Percentiles rank a stretch among this genome's conserved stretches.
These are phyloP conservation scores for Pinus tabuliformis DNA, from an alignment of 75 land plant genomes.

Conservation along the genomic window DNA sequence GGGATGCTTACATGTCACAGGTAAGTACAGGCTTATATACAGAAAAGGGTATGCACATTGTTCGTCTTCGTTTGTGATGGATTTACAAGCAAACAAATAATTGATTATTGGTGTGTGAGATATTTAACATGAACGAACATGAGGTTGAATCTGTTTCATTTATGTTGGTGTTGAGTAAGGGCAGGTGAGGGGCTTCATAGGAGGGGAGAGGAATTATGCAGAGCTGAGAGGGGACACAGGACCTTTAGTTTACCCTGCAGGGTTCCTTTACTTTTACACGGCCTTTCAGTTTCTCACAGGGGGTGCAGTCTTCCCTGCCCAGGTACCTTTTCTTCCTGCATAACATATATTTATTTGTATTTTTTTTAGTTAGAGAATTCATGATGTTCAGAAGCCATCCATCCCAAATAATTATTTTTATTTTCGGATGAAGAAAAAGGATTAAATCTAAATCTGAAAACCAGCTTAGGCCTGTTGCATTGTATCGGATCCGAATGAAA, in stretches of 20 bases:
- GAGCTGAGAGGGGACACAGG: conserved; percentile 93
- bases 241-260: conserved; percentile 94
- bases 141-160: neutral
- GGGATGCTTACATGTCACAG: conserved; percentile 99
- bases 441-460: no score
- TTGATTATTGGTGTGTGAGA: neutral
- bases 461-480: no score
- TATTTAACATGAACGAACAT: neutral
- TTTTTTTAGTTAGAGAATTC: no score
- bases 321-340: conserved; percentile 34
- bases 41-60: neutral
- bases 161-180: neutral
- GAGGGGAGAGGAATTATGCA: conserved; percentile 82
- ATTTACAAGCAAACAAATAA: no score
- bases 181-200: conserved; percentile 85
- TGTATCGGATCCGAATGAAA: no score
- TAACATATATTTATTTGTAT: no score
- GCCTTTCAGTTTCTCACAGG: conserved; percentile 70
- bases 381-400: no score
- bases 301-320: conserved; percentile 79
- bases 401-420: no score
- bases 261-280: conserved; percentile 86
- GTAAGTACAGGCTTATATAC: conserved; percentile 17
- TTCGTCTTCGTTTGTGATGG: neutral
- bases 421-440: no score